Percentiles rank a stretch among this genome's conserved stretches.
These are phyloP conservation scores for Pseudozyma hubeiensis DNA, from an alignment of 1,284 basidiomycete genomes.

Conservation along the genomic window DNA sequence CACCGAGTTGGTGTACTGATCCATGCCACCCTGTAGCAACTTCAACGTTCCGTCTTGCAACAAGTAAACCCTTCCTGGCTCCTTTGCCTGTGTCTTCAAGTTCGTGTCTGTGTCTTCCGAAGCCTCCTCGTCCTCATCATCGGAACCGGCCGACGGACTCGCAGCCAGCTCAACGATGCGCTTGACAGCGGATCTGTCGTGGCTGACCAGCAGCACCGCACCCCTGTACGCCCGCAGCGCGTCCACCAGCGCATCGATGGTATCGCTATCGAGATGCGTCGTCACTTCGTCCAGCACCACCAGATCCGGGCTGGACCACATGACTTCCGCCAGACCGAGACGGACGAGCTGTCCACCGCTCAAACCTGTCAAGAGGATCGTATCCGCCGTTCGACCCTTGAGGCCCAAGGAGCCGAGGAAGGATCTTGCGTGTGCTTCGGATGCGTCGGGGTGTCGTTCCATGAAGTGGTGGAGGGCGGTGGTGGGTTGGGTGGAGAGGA, in stretches of 20 bases:
- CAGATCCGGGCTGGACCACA: constrained; percentile 54
- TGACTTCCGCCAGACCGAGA: constrained; percentile 52
- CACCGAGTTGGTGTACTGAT: constrained; percentile 70
- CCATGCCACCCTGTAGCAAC: constrained; percentile 70
- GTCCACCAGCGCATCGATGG: constrained; percentile 75
- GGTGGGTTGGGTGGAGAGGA: constrained; percentile 22
- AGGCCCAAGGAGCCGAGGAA: constrained; percentile 71
- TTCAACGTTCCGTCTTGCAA: constrained; percentile 71
- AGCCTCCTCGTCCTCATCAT: constrained; percentile 57
- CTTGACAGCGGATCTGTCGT: constrained; percentile 73
- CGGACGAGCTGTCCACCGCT: constrained; percentile 74
- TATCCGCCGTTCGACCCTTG: constrained; percentile 53
- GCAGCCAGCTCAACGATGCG: constrained; percentile 42
- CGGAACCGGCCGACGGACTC: constrained; percentile 30
- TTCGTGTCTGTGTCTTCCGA: constrained; percentile 49
- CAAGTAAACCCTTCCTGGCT: constrained; percentile 71
- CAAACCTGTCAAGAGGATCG: constrained; percentile 38
- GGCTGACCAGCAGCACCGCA: constrained; percentile 76
- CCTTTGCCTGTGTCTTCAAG: constrained; percentile 22
- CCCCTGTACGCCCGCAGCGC: constrained; percentile 75
- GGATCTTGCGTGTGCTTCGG: constrained; percentile 60
- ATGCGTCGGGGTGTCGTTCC: constrained; percentile 22
- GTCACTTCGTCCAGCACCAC: constrained; percentile 60
- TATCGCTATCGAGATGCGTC: constrained; percentile 77
- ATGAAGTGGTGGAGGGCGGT: constrained; percentile 71